Evolutionary conservation across 2,329 filamentous ascomycete species (phyloP).

Genomic region (Calonectria pteridis): DNA sequence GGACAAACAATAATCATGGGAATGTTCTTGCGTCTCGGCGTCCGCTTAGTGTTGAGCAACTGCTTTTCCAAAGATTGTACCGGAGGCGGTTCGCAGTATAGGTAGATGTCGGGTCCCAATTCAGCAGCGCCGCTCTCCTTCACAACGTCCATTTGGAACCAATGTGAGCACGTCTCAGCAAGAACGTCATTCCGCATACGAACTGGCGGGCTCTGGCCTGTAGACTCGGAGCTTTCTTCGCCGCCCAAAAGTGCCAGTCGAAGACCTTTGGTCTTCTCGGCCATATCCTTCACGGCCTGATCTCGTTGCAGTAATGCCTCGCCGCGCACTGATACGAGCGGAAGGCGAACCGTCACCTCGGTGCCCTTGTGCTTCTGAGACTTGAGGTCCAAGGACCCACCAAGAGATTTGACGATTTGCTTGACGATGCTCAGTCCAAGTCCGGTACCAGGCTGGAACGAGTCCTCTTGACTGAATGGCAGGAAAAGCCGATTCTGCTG

Average conservation of each 20-base stretch:
- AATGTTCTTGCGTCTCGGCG: not conserved
- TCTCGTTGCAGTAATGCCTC: constrained; percentile 16
- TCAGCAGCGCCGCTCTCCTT: constrained; percentile 23
- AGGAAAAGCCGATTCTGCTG: constrained; percentile 70
- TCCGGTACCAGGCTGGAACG: constrained; percentile 70
- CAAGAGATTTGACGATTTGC: constrained; percentile 69
- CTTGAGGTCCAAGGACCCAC: constrained; percentile 69
- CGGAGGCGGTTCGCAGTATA: constrained; percentile 46
- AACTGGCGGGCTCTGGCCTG: constrained; percentile 27
- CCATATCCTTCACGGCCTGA: constrained; percentile 26
- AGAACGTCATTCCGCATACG: constrained; percentile 46
- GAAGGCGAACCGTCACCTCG: constrained; percentile 62
- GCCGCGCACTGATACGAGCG: constrained; percentile 45
- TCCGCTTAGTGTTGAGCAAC: constrained; percentile 22
- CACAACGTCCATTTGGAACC: constrained; percentile 50
- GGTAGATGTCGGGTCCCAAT: constrained; percentile 37
- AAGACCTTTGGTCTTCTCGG: constrained; percentile 27
- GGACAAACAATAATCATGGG: constrained; percentile 47
- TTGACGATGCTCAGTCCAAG: constrained; percentile 74
- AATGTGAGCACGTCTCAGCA: constrained; percentile 46
- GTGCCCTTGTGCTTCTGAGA: constrained; percentile 68
- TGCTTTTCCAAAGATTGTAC: constrained; percentile 28
- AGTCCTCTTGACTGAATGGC: constrained; percentile 74
- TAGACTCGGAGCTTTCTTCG: constrained; percentile 7
- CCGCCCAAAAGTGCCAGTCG: constrained; percentile 38